Base-by-base conservation (phyloP, 208 protist genomes). In the Trypanosoma grayi region DNA sequence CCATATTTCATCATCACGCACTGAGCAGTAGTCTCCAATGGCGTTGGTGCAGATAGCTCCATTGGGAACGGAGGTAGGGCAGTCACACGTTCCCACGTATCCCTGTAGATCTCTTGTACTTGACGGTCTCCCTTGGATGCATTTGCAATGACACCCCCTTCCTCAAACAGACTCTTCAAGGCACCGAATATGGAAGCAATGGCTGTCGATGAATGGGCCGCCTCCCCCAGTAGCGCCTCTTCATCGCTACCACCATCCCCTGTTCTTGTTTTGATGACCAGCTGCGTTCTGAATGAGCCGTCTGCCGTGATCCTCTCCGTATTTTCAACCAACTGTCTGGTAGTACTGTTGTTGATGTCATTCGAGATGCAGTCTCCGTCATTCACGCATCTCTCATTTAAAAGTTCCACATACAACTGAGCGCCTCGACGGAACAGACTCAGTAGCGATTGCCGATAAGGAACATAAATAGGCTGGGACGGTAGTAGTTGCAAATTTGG, bases 1-100 rank as follows among this genome's bases (percentile, higher is more conserved):
- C 65, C 65, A 60, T 71, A 71, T 33, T 71, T 71, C n/a, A 61
- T 41, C 65, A 71, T 71, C 1, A 65, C 27, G 54, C 56, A 63
- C 16, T 71, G 56, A 40, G 65, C 65, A 60, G 60, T 20, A 5
- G 65, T 60, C 25, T 71, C 65, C 41, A 71, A 22, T 34, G 65
- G 65, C 2, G 45, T 71, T 5, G 56, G 22, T 10, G 41, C 31
- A 7, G 55, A 50, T 20, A 71, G 39, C 22, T 64, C 25, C 14
- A 13, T 28, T 37, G 65, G 65, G 34, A 71, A 40, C 13, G 28
- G 20, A 18, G 36, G 13, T 0, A 71, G 27, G 1, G n/a, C 48
- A 11, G 9, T 14, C 7, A 61, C 37, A 44, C 56, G 57, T 39
- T 54, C 8, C 10, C 31, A 36, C n/a, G 67, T 73, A 18, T 67